These are phyloP conservation scores for Aechmea fasciata DNA, from an alignment of 176 grass and related monocot genomes.

Conservation along the genomic window DNA sequence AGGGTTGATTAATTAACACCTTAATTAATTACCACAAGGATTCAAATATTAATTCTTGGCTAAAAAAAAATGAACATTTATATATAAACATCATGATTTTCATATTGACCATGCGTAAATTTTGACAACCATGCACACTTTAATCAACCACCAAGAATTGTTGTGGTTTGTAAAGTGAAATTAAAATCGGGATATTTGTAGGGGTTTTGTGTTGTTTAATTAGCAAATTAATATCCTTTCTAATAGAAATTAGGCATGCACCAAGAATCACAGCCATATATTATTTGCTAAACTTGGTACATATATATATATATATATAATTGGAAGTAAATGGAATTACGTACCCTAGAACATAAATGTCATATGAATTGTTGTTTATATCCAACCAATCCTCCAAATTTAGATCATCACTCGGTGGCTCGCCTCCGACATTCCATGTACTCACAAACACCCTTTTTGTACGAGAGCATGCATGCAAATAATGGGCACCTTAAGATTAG, in stretches of 20 bases:
- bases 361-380: slow-evolving; percentile 37
- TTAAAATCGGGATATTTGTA: no score
- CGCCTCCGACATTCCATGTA: slow-evolving; percentile 90
- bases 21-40: no score
- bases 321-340: not conserved
- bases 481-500: slow-evolving; percentile 12
- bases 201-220: no score
- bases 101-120: no score
- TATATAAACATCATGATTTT: no score
- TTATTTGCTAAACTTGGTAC: not conserved
- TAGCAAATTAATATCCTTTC: no score
- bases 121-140: not conserved
- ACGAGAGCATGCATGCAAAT: not conserved
- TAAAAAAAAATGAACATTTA: no score
- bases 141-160: not conserved
- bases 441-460: slow-evolving; percentile 60
- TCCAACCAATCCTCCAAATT: slow-evolving; percentile 89
- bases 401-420: slow-evolving; percentile 50
- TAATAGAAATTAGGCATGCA: no score
- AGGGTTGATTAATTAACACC: not conserved
- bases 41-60: no score
- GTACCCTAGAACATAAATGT: slow-evolving; percentile 98
- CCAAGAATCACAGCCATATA: no score
- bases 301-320: slow-evolving; percentile 7
- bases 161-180: no score